Conservation (phyloP, 2,329 filamentous ascomycete genomes). For the Alternaria infectoria region DNA sequence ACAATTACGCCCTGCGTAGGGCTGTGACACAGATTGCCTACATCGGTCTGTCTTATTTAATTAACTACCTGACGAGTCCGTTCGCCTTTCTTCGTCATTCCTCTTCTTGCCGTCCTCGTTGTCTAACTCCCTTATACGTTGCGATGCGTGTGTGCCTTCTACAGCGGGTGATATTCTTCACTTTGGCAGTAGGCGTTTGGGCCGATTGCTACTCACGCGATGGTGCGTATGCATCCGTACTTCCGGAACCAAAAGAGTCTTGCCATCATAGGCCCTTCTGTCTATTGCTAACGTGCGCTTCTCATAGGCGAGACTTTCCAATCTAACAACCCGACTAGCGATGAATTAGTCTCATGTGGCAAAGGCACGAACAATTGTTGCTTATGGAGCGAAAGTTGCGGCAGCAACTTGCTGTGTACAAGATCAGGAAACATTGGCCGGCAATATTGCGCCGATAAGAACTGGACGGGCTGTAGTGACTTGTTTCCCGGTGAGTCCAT, state of each 20-base stretch:
- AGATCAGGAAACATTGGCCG: not conserved
- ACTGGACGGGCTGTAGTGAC: not conserved
- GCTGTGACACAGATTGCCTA: not conserved
- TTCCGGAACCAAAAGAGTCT: not conserved
- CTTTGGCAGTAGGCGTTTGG: not conserved
- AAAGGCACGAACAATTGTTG: slow-evolving; percentile 1
- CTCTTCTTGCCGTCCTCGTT: not conserved
- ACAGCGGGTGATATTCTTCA: not conserved
- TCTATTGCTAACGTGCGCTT: not conserved
- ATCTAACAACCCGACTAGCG: not conserved
- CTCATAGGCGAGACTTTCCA: not conserved
- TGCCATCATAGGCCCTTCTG: not conserved
- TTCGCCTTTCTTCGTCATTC: not conserved
- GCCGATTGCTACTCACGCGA: not conserved
- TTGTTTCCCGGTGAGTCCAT: not conserved
- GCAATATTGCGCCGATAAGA: not conserved
- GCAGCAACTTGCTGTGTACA: not conserved
- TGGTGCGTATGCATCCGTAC: not conserved
- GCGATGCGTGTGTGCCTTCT: not conserved
- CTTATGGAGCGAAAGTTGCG: not conserved
- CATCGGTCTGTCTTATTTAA: not conserved
- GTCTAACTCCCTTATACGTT: not conserved
- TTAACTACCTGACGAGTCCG: not conserved
- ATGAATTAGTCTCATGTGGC: not conserved
- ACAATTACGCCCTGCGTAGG: not conserved